Conservation (phyloP, 2,329 filamentous ascomycete species). For the Aspergillus sp. region DNA sequence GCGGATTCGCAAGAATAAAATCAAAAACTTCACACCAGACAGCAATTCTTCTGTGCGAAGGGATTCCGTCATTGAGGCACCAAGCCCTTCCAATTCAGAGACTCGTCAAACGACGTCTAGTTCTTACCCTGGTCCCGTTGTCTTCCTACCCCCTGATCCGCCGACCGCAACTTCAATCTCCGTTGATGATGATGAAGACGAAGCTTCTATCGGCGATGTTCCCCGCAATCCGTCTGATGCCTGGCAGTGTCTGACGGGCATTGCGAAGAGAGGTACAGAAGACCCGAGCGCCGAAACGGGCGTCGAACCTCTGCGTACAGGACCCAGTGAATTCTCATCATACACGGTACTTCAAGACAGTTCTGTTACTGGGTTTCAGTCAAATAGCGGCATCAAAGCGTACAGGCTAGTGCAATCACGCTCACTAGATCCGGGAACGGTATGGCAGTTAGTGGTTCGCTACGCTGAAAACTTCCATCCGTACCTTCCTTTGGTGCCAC, state of each 20-base stretch:
- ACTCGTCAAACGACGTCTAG: slow-evolving; percentile 27
- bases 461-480: slow-evolving; percentile 69
- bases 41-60: slow-evolving; percentile 27
- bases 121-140: slow-evolving; percentile 37
- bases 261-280: slow-evolving; percentile 43
- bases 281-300: slow-evolving; percentile 24
- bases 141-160: slow-evolving; percentile 38
- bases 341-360: slow-evolving; percentile 32
- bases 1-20: slow-evolving; percentile 57
- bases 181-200: slow-evolving; percentile 44
- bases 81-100: slow-evolving; percentile 31
- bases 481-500: slow-evolving; percentile 68
- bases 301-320: slow-evolving; percentile 26
- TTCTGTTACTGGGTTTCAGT: slow-evolving; percentile 29
- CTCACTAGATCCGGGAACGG: slow-evolving; percentile 51
- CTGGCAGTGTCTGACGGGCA: slow-evolving; percentile 51
- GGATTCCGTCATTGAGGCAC: slow-evolving; percentile 28
- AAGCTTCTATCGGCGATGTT: slow-evolving; percentile 45
- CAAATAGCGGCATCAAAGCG: slow-evolving; percentile 38
- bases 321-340: slow-evolving; percentile 26
- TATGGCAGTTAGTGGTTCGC: slow-evolving; percentile 57
- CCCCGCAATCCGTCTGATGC: slow-evolving; percentile 52
- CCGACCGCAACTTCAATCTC: slow-evolving; percentile 29
- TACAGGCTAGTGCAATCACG: slow-evolving; percentile 49
- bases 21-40: slow-evolving; percentile 37